phyloP scores from a whole-genome alignment of 257 asterid genomes.

The Nicotiana otophora region DNA sequence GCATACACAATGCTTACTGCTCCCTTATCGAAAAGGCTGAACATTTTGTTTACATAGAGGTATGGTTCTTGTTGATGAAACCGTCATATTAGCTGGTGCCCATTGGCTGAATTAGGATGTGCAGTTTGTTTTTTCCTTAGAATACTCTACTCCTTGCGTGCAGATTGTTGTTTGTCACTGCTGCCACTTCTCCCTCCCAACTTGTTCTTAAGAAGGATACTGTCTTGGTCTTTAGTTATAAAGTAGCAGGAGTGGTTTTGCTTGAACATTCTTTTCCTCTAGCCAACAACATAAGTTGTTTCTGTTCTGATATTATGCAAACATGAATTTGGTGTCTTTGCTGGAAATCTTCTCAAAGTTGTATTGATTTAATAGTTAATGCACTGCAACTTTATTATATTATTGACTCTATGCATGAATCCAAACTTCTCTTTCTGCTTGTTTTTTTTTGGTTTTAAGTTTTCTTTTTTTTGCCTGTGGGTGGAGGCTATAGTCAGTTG shows the following conservation, averaged over 20 bases:
- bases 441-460: neutral
- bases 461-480: neutral
- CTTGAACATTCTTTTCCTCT: conserved; percentile 2
- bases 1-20: conserved; percentile 89
- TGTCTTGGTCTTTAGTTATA: neutral
- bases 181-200: conserved; percentile 5
- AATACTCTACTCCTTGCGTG: neutral
- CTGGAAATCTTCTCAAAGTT: neutral
- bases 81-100: neutral
- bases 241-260: neutral
- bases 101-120: neutral
- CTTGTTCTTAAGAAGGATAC: neutral
- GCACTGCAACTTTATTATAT: neutral
- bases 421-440: neutral
- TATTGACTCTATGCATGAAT: neutral
- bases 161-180: neutral
- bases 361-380: neutral
- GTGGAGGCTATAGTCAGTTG: neutral
- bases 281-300: neutral
- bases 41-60: conserved; percentile 88
- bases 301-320: neutral
- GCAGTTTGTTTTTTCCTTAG: conserved; percentile 2
- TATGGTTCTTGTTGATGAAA: conserved; percentile 20
- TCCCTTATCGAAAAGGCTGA: conserved; percentile 91
- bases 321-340: neutral